Evolutionary conservation across 225 moss, liverwort and hornwort genomes (phyloP), one percentile per base, ranked within the genome.

Genomic region (Marchantia paleacea): DNA sequence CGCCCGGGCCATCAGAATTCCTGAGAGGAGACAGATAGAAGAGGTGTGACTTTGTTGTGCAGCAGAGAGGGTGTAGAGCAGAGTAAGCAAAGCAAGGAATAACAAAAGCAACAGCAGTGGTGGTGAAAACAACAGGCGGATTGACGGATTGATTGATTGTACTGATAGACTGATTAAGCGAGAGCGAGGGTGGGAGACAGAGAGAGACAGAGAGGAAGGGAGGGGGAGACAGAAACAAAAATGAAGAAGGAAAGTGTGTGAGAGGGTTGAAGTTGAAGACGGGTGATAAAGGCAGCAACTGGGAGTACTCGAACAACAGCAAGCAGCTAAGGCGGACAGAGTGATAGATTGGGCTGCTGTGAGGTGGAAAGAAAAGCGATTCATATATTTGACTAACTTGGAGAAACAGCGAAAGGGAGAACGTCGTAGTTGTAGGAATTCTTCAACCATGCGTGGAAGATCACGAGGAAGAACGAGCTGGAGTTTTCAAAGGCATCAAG

Each of bases 381-480:
- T 74, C 24, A 14, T 54, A 74, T 28, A 74, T 74, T 53, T 55
- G 53, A 30, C 28, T 16, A 26, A 55, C 54, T 53, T 74, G 75
- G 60, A 76, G 78, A 66, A 78, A 4, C 28, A 77, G 67, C 55
- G 2, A 12, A 39, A 47, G 19, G 54, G 68, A 70, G 78, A 53
- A 64, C 65, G 65, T 53, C 9, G 52, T 29, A 16, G 31, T 8
- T 15, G 77, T 28, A 55, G 69, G 79, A 79, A 79, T 70, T 70
- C 49, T 78, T 78, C 68, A 71, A 79, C 52, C 69, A 79, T 71
- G 70, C 79, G 79, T 79, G 79, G 70, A 79, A 79, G 79, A 69
- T 69, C 69, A 25, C 79, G 30, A 69, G 79, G 68, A 49, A 77
- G 48, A 64, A 19, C 78, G 50, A 78, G 65, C 78, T 78, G 78